phyloP scores from a whole-genome alignment of 495 filamentous ascomycete genomes.

The Astrothelium macrocarpum region DNA sequence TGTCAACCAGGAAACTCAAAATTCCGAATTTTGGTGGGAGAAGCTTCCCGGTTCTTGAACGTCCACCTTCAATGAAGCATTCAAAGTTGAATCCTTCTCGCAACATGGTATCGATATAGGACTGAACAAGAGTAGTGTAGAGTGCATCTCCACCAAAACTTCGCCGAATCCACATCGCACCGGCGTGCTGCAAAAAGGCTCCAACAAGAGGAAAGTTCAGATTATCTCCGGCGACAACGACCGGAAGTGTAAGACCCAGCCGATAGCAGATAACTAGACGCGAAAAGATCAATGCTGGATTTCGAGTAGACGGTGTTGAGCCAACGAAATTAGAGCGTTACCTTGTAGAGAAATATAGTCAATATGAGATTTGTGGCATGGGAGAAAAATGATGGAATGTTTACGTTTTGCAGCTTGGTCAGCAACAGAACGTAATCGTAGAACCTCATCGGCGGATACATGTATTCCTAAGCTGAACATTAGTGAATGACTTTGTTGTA shows the following conservation, averaged over 20 bases:
- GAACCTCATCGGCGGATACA: conserved; percentile 86
- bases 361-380: conserved; percentile 87
- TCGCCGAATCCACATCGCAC: conserved; percentile 92
- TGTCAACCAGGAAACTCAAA: conserved; percentile 81
- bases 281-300: no score
- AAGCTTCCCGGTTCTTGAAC: conserved; percentile 87
- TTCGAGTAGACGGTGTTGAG: no score
- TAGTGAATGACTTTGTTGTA: not conserved
- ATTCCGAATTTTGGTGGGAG: conserved; percentile 95
- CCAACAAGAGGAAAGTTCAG: conserved; percentile 88
- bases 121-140: conserved; percentile 83
- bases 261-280: conserved; percentile 94
- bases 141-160: conserved; percentile 87
- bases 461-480: conserved; percentile 54
- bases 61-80: conserved; percentile 69
- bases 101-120: conserved; percentile 88
- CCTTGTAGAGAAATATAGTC: conserved; percentile 91
- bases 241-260: conserved; percentile 74
- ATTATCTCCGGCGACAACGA: conserved; percentile 94
- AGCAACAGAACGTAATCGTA: conserved; percentile 70
- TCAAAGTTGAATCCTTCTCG: conserved; percentile 88
- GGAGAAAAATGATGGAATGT: conserved; percentile 91
- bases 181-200: conserved; percentile 84
- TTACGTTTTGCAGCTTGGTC: conserved; percentile 73
- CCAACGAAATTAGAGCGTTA: no score